Conservation (phyloP, 2,329 filamentous ascomycete species). For the Alternaria sp. region DNA sequence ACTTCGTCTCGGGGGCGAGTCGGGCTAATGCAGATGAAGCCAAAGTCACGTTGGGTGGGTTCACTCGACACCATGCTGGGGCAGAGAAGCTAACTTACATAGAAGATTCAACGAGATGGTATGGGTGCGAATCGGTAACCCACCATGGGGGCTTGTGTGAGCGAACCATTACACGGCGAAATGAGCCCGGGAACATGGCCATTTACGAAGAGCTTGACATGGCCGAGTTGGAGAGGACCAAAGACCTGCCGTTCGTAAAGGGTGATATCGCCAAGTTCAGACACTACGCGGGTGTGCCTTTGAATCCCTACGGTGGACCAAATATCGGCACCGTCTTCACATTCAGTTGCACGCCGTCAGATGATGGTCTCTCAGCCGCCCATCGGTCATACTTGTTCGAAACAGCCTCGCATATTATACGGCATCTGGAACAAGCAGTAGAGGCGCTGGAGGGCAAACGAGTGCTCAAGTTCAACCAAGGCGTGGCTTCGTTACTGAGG, state of each 20-base stretch:
- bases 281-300: conserved; percentile 16
- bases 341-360: conserved; percentile 13
- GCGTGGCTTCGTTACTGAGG: conserved; percentile 13
- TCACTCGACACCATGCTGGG: not conserved
- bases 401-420: conserved; percentile 13
- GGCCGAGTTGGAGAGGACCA: conserved; percentile 14
- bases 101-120: conserved; percentile 18
- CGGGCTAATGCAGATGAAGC: conserved; percentile 9
- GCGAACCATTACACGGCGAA: conserved; percentile 16
- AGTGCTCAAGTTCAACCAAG: conserved; percentile 13
- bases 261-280: conserved; percentile 17
- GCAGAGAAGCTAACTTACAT: not conserved
- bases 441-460: conserved; percentile 16
- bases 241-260: conserved; percentile 14
- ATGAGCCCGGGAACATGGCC: conserved; percentile 15
- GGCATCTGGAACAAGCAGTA: conserved; percentile 16
- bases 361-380: conserved; percentile 5
- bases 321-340: conserved; percentile 16
- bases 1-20: conserved; percentile 18
- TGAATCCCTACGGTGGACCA: conserved; percentile 17
- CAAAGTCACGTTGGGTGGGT: conserved; percentile 18
- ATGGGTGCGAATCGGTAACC: conserved; percentile 19
- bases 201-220: conserved; percentile 18
- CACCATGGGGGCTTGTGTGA: conserved; percentile 19
- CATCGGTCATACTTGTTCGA: conserved; percentile 12